Evolutionary conservation across 805 yeast genomes (phyloP).

Genomic region (Wickerhamiella occidentalis): DNA sequence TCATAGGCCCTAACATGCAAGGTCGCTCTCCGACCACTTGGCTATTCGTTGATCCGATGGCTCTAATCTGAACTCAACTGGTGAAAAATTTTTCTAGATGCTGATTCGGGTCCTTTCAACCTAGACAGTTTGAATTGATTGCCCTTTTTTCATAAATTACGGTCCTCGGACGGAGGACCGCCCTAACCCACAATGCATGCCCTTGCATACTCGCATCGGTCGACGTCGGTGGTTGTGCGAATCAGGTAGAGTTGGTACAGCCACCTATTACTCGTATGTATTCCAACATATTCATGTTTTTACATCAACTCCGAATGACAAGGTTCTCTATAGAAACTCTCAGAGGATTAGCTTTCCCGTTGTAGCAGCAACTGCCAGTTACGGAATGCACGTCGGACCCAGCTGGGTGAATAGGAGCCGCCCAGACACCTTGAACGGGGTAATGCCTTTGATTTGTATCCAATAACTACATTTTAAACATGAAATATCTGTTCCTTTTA

Average conservation of each 20-base stretch:
- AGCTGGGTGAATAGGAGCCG: background rate
- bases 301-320: no score
- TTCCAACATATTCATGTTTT: background rate
- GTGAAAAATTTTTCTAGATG: background rate
- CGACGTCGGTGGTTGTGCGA: constrained; percentile 10
- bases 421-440: background rate
- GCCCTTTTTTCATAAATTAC: background rate
- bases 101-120: background rate
- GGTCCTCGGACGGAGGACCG: background rate
- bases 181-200: constrained; percentile 6
- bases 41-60: background rate
- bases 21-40: constrained; percentile 9
- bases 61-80: background rate
- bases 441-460: no score
- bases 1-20: background rate
- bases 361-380: background rate
- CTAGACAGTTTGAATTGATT: background rate
- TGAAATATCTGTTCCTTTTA: no score
- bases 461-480: no score
- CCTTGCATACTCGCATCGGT: constrained; percentile 10
- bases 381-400: background rate
- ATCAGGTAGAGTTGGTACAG: constrained; percentile 11
- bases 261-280: background rate
- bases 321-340: background rate
- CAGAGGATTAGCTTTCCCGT: background rate